Evolutionary conservation across 1,139 yeast species (phyloP), one percentile per base, ranked within the genome.

Genomic region (Candida freyschussii): DNA sequence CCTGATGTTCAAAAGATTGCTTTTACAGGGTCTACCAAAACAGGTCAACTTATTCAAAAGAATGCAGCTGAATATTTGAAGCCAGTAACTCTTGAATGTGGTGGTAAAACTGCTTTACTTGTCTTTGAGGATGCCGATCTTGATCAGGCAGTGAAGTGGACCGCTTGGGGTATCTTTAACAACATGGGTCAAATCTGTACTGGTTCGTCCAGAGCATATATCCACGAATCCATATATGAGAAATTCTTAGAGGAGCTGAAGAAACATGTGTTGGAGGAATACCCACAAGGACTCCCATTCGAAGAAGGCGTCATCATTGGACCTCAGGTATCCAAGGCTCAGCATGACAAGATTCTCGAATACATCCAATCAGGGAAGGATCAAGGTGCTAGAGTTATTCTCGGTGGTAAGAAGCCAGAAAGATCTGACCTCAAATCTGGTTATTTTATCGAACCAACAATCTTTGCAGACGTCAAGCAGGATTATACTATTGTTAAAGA

Each of bases 181-280:
- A 87, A 87, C 62, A 75, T 82, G 52, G 96, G 96, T 27, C 96
- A 87, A 61, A 80, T 86, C 33, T 87, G 96, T 65, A 85, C 93
- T 26, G 86, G 95, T 35, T 86, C 89, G 37, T 86, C 91, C 41
- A 69, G 96, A 44, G 70, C 86, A 25, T 82, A 81, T 47, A 82
- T 85, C 20, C 87, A 85, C 46, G 78, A 72, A 34, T 59, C 67
- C 2, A 61, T 85, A 25, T 81, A 82, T 55, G 93, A 85, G 37
- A 63, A 74, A 51, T 84, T 83, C 56, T 59, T 83, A 29, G 52
- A 59, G 12, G 45, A 54, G 13, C 67, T 70, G 44, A 55, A 54
- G 29, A 50, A 51, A 18, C 64, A 63, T 33, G 58, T 66, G n/a
- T 33, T 52, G 19, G 54, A 59, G 20, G 68, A 57, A 17, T 78